Base-by-base conservation (phyloP, 2,329 filamentous ascomycete species). In the Talaromyces funiculosus region DNA sequence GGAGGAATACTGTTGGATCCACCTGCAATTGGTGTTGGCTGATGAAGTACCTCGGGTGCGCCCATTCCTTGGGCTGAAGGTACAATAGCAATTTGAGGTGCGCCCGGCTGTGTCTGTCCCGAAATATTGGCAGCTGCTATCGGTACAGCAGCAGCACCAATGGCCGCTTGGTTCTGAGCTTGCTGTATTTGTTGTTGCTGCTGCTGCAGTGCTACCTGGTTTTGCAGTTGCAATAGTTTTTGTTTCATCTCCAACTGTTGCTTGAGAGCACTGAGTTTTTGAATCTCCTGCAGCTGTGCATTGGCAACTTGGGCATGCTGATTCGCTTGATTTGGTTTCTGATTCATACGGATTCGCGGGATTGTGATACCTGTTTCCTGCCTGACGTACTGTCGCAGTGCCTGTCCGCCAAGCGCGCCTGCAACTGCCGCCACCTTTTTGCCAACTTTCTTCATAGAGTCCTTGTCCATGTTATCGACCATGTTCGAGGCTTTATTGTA, bases 401-500 rank as follows among this genome's bases (percentile, higher is more conserved):
- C 49, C 12, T 37, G 24, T 0, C 31, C 54, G 16, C 45, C 55
- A 1, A 61, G 47, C 31, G 60, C 55, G 3, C 53, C 60, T n/a
- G 60, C 60, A 20, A 58, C 37, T 49, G 53, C 57, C 4, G 47
- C 60, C 18, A 61, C 26, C 12, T 42, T 57, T 16, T 58, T 61
- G 22, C 60, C 60, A 9, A 61, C 37, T 18, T 58, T 57, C 9
- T 61, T 61, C 35, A 61, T 26, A 8, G 47, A 42, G 12, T 61
- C 60, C 12, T 53, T 61, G 45, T 61, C 60, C 14, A 61, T 53
- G 3, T 58, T 56, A 6, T 53, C 57, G 26, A 53, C 55, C 55
- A 61, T 58, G 22, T 49, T 38, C 18, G 60, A 58, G 6, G 60
- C 60, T 35, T 37, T 61, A 6, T 57, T 56, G 14, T 61, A 61